phyloP scores from a whole-genome alignment of 164 flowering plant genomes.

The Magnolia officinalis region DNA sequence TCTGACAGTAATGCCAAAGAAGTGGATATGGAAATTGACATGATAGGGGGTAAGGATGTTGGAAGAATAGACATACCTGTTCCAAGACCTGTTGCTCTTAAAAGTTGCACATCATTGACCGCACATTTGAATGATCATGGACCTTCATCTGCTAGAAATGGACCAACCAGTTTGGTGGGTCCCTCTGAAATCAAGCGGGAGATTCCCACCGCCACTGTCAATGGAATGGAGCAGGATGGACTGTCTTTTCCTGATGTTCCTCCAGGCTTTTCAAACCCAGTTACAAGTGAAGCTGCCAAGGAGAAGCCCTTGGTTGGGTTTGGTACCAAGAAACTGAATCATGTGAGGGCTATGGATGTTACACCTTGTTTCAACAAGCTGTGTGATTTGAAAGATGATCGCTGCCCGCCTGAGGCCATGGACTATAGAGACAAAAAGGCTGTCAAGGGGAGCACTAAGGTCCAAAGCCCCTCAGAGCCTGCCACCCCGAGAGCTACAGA shows the following conservation, averaged over 20 bases:
- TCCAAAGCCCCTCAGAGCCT: background rate
- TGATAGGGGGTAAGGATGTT: slow-evolving; percentile 26
- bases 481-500: background rate
- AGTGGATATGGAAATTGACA: slow-evolving; percentile 35
- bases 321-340: background rate
- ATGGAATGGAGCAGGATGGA: background rate
- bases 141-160: background rate
- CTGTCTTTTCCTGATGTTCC: slow-evolving; percentile 1
- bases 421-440: background rate
- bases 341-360: background rate
- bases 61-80: slow-evolving; percentile 18
- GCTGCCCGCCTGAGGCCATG: background rate
- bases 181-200: background rate
- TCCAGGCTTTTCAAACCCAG: slow-evolving; percentile 5
- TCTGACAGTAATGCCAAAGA: background rate
- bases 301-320: background rate
- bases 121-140: background rate
- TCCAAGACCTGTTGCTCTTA: background rate
- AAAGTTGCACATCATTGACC: background rate
- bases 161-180: background rate
- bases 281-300: slow-evolving; percentile 6
- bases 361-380: background rate
- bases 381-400: background rate
- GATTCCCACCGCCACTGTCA: background rate
- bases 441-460: background rate